Conservation (phyloP, 2,329 filamentous ascomycete genomes). For the Fusarium gaditjirri region DNA sequence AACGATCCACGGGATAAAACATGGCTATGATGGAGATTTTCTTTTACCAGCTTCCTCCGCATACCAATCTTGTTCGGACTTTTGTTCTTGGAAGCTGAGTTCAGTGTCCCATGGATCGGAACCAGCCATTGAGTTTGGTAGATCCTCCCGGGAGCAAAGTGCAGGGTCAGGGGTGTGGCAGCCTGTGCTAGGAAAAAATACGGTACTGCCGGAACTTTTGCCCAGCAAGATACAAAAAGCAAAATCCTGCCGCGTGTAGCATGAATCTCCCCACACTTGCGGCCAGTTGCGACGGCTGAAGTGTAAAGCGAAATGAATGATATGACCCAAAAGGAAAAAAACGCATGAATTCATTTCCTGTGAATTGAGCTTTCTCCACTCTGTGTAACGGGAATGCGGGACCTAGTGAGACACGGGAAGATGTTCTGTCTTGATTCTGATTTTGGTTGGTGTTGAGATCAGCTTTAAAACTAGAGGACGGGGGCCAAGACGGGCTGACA, state of each 20-base stretch:
- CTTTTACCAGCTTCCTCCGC: accelerated
- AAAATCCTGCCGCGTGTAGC: not conserved
- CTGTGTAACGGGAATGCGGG: not conserved
- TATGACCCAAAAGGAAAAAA: not conserved
- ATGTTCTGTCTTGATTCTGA: not conserved
- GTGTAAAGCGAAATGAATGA: too few species aligned
- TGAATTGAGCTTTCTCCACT: not conserved
- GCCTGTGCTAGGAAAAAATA: not conserved
- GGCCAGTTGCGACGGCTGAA: not conserved
- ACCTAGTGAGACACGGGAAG: not conserved
- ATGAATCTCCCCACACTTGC: not conserved
- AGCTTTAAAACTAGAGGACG: not conserved
- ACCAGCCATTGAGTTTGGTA: too few species aligned
- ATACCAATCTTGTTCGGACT: accelerated
- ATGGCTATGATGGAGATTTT: accelerated
- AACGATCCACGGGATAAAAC: too few species aligned
- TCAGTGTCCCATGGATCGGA: not conserved
- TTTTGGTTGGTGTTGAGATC: not conserved
- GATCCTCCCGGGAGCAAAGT: accelerated
- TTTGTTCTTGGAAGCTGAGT: not conserved
- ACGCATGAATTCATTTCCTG: not conserved
- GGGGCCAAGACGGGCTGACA: not conserved
- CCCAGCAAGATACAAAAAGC: not conserved
- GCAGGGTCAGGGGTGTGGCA: not conserved
- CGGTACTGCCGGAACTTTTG: not conserved